Evolutionary conservation across 2,329 filamentous ascomycete species (phyloP).

Genomic region (Karstenula rhodostoma): DNA sequence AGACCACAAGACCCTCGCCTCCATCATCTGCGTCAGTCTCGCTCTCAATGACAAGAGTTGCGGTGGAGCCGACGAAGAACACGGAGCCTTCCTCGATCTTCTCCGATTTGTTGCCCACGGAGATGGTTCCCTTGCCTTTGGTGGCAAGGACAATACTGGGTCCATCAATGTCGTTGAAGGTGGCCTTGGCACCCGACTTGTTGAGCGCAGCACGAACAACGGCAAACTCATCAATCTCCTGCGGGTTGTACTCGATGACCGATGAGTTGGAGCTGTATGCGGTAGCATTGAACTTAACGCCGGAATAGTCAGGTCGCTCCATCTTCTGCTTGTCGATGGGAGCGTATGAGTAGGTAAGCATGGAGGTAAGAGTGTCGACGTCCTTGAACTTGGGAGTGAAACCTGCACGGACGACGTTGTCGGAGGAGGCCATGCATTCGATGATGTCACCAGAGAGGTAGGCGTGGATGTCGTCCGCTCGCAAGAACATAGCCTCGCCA

Average conservation of each 20-base stretch:
- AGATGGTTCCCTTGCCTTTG: conserved; percentile 80
- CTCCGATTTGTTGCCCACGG: conserved; percentile 81
- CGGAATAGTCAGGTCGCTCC: conserved; percentile 83
- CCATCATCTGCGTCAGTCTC: conserved; percentile 54
- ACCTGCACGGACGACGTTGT: conserved; percentile 96
- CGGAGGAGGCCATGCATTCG: conserved; percentile 98
- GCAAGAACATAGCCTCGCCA: conserved; percentile 94
- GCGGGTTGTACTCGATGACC: conserved; percentile 85
- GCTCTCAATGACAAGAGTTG: conserved; percentile 80
- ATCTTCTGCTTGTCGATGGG: conserved; percentile 97
- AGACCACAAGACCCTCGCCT: conserved; percentile 78
- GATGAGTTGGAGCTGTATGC: conserved; percentile 81
- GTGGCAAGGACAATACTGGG: conserved; percentile 96
- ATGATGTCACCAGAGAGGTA: conserved; percentile 95
- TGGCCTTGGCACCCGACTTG: conserved; percentile 76
- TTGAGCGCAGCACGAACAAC: conserved; percentile 84
- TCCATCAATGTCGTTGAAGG: conserved; percentile 85
- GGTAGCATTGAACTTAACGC: conserved; percentile 79
- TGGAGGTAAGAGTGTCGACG: conserved; percentile 83
- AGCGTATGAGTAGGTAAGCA: conserved; percentile 95
- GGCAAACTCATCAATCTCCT: conserved; percentile 95
- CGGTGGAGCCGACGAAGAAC: conserved; percentile 80
- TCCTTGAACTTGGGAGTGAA: conserved; percentile 99
- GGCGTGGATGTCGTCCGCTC: conserved; percentile 96
- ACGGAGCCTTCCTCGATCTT: conserved; percentile 64